These are phyloP conservation scores for Trichoderma simmonsii DNA, from an alignment of 2,329 filamentous ascomycete genomes.

Conservation along the genomic window DNA sequence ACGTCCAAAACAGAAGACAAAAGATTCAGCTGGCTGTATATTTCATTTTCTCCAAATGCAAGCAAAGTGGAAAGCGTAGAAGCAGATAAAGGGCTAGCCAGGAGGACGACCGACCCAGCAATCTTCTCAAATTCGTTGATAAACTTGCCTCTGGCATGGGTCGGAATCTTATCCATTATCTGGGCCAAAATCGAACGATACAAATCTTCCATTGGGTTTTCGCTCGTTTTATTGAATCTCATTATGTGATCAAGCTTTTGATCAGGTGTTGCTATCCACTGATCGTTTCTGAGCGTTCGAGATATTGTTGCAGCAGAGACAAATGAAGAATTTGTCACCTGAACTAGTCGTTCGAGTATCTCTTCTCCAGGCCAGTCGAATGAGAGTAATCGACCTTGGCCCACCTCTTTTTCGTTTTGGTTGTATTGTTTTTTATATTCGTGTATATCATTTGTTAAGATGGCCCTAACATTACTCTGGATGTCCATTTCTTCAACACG, in stretches of 20 bases:
- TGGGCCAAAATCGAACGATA: neutral
- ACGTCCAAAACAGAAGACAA: neutral
- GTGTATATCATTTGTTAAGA: neutral
- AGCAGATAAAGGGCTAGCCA: neutral
- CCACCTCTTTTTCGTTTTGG: neutral
- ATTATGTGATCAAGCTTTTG: neutral
- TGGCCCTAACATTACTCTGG: too few species aligned
- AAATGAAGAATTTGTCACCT: neutral
- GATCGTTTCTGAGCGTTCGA: neutral
- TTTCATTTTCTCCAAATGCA: neutral
- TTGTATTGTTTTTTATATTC: neutral
- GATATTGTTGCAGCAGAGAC: neutral
- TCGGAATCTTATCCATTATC: neutral
- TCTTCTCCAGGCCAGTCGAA: neutral
- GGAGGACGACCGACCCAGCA: neutral
- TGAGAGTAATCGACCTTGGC: neutral
- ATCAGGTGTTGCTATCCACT: neutral
- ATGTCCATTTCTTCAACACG: neutral
- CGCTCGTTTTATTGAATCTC: neutral
- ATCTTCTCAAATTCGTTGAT: conserved; percentile 23
- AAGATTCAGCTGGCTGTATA: neutral
- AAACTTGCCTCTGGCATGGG: neutral
- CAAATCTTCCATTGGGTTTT: neutral
- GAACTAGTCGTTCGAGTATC: neutral
- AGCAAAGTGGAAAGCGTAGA: neutral